A percentile compares a stretch with the other conserved stretches of the same genome.
These are phyloP conservation scores for Paecilomyces niveus DNA, from an alignment of 2,329 filamentous ascomycete species.

Conservation along the genomic window DNA sequence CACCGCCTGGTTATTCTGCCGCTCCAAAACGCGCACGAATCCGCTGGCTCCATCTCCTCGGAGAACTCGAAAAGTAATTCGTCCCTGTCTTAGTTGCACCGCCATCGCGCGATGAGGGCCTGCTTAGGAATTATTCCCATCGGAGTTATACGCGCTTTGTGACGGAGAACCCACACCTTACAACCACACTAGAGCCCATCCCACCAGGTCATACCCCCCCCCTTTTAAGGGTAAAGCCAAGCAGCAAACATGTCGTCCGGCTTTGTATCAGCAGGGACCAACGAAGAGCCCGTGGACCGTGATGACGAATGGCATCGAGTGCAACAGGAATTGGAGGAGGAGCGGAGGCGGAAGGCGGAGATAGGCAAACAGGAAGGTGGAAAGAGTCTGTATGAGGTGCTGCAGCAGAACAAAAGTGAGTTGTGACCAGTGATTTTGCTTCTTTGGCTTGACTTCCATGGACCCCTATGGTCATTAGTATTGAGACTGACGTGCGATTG, in stretches of 20 bases:
- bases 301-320: conserved; percentile 39
- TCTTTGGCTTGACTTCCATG: background rate
- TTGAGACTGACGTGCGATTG: background rate
- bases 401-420: conserved; percentile 46
- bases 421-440: conserved; percentile 4
- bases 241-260: conserved; percentile 34
- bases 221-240: conserved; percentile 7
- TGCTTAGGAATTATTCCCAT: background rate
- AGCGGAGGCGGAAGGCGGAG: conserved; percentile 37
- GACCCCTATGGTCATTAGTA: background rate
- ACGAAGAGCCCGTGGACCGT: conserved; percentile 30
- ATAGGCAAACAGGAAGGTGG: conserved; percentile 47
- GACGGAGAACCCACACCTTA: background rate
- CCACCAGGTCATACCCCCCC: background rate
- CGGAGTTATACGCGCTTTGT: background rate
- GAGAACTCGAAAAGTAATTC: background rate
- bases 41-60: background rate
- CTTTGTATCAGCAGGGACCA: conserved; percentile 39
- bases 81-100: background rate
- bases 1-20: conserved; percentile 9
- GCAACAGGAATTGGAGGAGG: conserved; percentile 40
- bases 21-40: background rate
- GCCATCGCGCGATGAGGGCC: background rate
- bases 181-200: background rate
- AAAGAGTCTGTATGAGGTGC: conserved; percentile 43